A percentile compares a stretch with the other conserved stretches of the same genome.
These are phyloP conservation scores for Dothidotthia symphoricarpi DNA, from an alignment of 2,329 filamentous ascomycete species.

Conservation along the genomic window DNA sequence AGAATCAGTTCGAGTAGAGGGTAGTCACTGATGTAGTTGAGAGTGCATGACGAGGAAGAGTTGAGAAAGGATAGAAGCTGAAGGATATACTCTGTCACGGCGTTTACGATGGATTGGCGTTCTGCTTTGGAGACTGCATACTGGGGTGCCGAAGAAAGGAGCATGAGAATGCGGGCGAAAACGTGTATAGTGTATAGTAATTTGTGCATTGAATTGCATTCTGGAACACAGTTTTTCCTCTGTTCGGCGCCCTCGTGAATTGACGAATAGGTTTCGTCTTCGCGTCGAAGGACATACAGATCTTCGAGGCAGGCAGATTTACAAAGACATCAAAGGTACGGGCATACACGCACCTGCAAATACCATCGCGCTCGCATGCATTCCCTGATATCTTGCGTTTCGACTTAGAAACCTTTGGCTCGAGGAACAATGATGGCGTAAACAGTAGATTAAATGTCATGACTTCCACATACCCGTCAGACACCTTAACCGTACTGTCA, in stretches of 20 bases:
- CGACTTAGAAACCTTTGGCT: slow-evolving; percentile 14
- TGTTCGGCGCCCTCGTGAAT: neutral
- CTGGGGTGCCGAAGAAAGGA: slow-evolving; percentile 4
- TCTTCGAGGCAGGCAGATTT: no score
- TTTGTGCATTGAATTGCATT: slow-evolving; percentile 7
- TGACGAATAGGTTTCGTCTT: neutral
- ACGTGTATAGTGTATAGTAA: slow-evolving; percentile 25
- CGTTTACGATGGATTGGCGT: slow-evolving; percentile 13
- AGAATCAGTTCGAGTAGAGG: slow-evolving; percentile 80
- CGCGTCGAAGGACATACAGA: no score
- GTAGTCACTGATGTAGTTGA: neutral
- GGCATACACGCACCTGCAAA: no score
- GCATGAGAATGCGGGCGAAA: slow-evolving; percentile 10
- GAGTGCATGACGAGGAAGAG: neutral
- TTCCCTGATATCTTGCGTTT: slow-evolving; percentile 2
- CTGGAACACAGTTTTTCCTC: neutral
- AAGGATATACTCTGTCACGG: slow-evolving; percentile 6
- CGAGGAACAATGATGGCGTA: slow-evolving; percentile 18
- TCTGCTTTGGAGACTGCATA: slow-evolving; percentile 3
- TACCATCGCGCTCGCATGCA: no score
- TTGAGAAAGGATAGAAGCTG: slow-evolving; percentile 1
- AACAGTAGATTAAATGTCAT: slow-evolving; percentile 17
- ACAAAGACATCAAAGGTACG: no score
- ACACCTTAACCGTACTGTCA: no score
- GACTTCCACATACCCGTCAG: no score